phyloP scores from a whole-genome alignment of 1,139 yeast species.

The Petasospora fabianii region DNA sequence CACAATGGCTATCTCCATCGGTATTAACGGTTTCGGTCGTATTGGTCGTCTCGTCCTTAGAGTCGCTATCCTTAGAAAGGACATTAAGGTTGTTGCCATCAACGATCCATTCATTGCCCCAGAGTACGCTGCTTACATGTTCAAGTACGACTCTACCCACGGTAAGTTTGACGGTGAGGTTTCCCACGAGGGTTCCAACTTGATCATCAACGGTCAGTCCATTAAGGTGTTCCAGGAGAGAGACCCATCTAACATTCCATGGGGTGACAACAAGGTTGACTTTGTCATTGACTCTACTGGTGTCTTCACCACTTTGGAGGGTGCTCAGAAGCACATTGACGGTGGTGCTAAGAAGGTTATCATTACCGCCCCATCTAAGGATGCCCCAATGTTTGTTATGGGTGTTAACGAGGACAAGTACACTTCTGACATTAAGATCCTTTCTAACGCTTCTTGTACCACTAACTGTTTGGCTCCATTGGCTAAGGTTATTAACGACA shows the following conservation, averaged over 20 bases:
- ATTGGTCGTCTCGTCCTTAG: conserved; percentile 81
- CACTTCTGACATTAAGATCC: conserved; percentile 65
- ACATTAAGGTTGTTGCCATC: conserved; percentile 68
- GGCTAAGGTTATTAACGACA: conserved; percentile 78
- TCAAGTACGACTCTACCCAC: conserved; percentile 87
- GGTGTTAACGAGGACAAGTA: conserved; percentile 79
- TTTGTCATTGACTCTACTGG: conserved; percentile 86
- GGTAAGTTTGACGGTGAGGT: conserved; percentile 73
- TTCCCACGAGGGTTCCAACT: conserved; percentile 47
- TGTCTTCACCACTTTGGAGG: conserved; percentile 75
- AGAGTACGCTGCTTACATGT: conserved; percentile 84
- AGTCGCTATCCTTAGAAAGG: conserved; percentile 56
- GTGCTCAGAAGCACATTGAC: conserved; percentile 75
- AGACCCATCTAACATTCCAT: conserved; percentile 77
- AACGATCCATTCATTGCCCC: conserved; percentile 82
- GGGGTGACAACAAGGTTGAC: conserved; percentile 77
- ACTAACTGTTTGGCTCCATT: conserved; percentile 89
- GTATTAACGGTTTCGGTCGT: conserved; percentile 90
- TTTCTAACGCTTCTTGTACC: conserved; percentile 88
- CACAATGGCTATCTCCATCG: conserved; percentile 42
- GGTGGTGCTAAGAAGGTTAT: conserved; percentile 90
- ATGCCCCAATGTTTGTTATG: conserved; percentile 85
- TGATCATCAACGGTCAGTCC: conserved; percentile 65
- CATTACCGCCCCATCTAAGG: conserved; percentile 84
- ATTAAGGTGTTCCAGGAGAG: conserved; percentile 70